Base-by-base conservation (phyloP, 495 filamentous ascomycete species). In the Trichoderma erinaceum region DNA sequence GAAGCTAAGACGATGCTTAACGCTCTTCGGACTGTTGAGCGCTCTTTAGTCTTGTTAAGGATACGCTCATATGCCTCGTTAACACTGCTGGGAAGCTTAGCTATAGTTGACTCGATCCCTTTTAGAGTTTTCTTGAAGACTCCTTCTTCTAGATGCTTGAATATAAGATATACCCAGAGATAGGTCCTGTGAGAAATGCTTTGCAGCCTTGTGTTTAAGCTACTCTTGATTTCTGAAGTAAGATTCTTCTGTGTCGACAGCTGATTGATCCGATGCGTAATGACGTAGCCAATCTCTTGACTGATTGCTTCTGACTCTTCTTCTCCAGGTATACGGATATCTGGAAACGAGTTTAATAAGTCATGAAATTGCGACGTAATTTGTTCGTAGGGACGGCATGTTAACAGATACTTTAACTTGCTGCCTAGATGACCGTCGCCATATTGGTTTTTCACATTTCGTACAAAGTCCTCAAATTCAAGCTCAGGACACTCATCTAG, bases 291-390 rank as follows among this genome's bases (percentile, higher is more conserved):
- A 1, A 72, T 32, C 38, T 70, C 69, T 21, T 41, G 16, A 13
- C 66, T 32, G 50, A 70, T 72, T 0, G 64, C 64, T 18, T 78
- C 68, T 0, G 73, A 73, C 65, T 78, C 70, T 56, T 73, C 68
- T 58, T 83, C 81, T 1, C 76, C 81, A 11, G 69, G 65, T 0
- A 84, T 66, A 15, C 72, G 78, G 41, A 82, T 71, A 27, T 65
- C 18, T 27, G 15, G 70, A 64, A 69, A 72, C 35, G 41, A 35
- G 0, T 70, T 18, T n/a, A 78, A 80, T 4, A 56, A 15, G 21
- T 46, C 18, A 41, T 73, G 61, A 8, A 85, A 82, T 29, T 75
- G 21, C 3, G 65, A 56, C 8, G 48, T 41, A 18, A 69, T 43
- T 0, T 69, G 27, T 0, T 63, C 16, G n/a, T 69, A 69, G 0